Conservation (phyloP, 495 filamentous ascomycete genomes). For the Penicillium maclennaniae region DNA sequence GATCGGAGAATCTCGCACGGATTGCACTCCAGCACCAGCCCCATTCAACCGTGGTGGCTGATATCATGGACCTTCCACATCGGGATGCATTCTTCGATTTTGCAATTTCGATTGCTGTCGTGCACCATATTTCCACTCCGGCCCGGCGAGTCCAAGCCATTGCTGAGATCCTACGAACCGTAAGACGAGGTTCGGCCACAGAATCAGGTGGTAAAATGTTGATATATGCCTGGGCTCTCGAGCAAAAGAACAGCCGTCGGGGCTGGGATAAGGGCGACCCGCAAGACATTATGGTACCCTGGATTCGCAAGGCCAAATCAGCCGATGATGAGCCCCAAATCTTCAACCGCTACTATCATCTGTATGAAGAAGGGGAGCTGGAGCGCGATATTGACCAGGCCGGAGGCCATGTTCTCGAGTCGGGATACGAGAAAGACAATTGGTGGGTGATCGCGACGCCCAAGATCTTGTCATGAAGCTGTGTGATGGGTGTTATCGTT, state of each 20-base stretch:
- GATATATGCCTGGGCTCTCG: slow-evolving; percentile 95
- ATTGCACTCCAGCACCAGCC: slow-evolving; percentile 67
- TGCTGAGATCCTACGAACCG: slow-evolving; percentile 62
- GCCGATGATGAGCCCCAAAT: slow-evolving; percentile 28
- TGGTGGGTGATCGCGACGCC: slow-evolving; percentile 79
- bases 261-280: slow-evolving; percentile 85
- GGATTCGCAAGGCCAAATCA: slow-evolving; percentile 63
- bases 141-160: slow-evolving; percentile 71
- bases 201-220: slow-evolving; percentile 60
- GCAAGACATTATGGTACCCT: slow-evolving; percentile 95
- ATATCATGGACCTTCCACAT: slow-evolving; percentile 67
- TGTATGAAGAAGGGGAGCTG: slow-evolving; percentile 83
- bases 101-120: slow-evolving; percentile 88
- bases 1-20: slow-evolving; percentile 65
- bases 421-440: slow-evolving; percentile 96
- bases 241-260: slow-evolving; percentile 82
- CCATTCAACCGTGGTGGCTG: slow-evolving; percentile 65
- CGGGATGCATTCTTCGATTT: slow-evolving; percentile 74
- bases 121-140: slow-evolving; percentile 90
- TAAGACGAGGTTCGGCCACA: slow-evolving; percentile 42
- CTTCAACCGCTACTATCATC: slow-evolving; percentile 91
- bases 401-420: slow-evolving; percentile 70
- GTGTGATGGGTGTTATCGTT: slow-evolving; percentile 8
- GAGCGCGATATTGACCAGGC: slow-evolving; percentile 73
- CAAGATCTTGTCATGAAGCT: slow-evolving; percentile 13